These are phyloP conservation scores for Cladosporium sp. DNA, from an alignment of 2,329 filamentous ascomycete genomes.

Conservation along the genomic window DNA sequence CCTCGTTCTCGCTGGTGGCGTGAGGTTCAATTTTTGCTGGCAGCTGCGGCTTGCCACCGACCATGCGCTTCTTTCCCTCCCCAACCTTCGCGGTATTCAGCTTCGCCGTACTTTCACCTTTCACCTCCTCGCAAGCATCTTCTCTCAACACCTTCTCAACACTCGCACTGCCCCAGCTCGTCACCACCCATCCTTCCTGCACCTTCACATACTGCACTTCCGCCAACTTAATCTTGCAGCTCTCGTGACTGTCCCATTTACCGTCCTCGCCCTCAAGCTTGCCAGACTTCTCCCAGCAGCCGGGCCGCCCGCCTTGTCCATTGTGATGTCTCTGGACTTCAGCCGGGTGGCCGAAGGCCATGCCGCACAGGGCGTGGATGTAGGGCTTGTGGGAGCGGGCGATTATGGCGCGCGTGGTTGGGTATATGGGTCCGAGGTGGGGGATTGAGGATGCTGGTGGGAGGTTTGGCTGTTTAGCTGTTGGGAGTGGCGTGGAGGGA, in stretches of 20 bases:
- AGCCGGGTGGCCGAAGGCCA: slow-evolving; percentile 26
- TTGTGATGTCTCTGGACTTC: slow-evolving; percentile 30
- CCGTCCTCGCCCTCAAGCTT: slow-evolving; percentile 5
- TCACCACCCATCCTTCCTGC: slow-evolving; percentile 26
- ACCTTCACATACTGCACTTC: slow-evolving; percentile 25
- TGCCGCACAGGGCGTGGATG: slow-evolving; percentile 29
- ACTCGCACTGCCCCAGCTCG: background rate
- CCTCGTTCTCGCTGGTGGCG: background rate
- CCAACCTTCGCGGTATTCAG: background rate
- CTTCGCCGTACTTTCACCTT: background rate
- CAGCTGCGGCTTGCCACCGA: background rate
- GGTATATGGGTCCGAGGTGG: slow-evolving; percentile 27
- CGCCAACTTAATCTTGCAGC: slow-evolving; percentile 24
- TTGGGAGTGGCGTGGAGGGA: background rate
- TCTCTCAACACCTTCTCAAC: background rate
- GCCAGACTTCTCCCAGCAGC: slow-evolving; percentile 16
- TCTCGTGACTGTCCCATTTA: slow-evolving; percentile 28
- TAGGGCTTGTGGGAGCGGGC: slow-evolving; percentile 26
- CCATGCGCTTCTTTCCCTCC: background rate
- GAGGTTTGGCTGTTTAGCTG: background rate
- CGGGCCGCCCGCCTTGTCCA: slow-evolving; percentile 17
- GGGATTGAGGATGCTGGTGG: slow-evolving; percentile 11
- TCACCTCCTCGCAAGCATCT: background rate
- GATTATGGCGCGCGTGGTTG: slow-evolving; percentile 26
- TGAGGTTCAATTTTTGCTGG: background rate